phyloP scores from a whole-genome alignment of 345 rosid genomes.

The Arabidopsis suecica region DNA sequence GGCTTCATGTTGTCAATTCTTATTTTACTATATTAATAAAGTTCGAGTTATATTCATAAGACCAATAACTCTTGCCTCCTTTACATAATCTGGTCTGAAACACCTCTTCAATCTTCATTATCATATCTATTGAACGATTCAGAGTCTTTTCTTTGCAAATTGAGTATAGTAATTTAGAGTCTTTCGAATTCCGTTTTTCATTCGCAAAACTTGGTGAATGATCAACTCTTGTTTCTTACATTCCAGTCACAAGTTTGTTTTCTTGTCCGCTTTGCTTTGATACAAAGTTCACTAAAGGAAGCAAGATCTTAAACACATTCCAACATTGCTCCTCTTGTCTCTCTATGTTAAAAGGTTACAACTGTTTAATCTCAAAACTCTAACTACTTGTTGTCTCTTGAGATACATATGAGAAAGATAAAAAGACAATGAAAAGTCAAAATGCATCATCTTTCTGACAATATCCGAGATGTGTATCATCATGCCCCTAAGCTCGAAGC shows the following conservation, averaged over 20 bases:
- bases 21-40: too few species aligned
- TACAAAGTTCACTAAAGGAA: slow-evolving; percentile 62
- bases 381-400: slow-evolving; percentile 25
- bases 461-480: slow-evolving; percentile 5
- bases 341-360: slow-evolving; percentile 17
- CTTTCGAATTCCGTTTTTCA: neutral
- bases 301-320: slow-evolving; percentile 73
- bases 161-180: neutral
- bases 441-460: slow-evolving; percentile 17
- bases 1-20: slow-evolving; percentile 20
- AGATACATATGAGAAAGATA: slow-evolving; percentile 29
- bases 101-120: neutral
- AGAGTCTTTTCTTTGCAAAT: neutral
- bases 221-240: neutral
- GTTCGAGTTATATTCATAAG: neutral
- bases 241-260: slow-evolving; percentile 20
- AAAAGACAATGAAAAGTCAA: neutral
- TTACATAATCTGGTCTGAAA: neutral
- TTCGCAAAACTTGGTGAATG: neutral
- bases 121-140: neutral
- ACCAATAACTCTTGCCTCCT: neutral
- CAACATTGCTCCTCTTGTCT: slow-evolving; percentile 68
- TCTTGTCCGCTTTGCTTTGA: neutral
- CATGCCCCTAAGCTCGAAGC: slow-evolving; percentile 10
- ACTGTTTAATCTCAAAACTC: slow-evolving; percentile 22